Base-by-base conservation (phyloP, 257 asterid species). In the Gentiana straminea region DNA sequence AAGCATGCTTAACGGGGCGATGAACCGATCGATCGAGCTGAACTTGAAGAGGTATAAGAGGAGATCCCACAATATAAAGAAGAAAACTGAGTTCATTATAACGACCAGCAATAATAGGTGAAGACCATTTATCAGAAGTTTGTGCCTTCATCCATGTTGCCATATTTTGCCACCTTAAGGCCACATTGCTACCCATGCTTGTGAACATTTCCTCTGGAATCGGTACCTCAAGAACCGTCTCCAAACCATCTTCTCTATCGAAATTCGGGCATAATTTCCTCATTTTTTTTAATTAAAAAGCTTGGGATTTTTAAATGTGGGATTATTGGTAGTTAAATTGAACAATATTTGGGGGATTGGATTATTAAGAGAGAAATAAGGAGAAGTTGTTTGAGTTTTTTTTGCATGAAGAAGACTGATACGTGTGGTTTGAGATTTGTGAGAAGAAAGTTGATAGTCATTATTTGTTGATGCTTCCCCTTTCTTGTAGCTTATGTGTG, bases 121-220 rank as follows among this genome's bases (percentile, higher is more conserved):
- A 90, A 3, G 91, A 75, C 95, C 90, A 84, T 60, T 86, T 86
- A 50, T 90, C 96, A 3, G 79, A 49, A 0, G 96, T 81, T 49
- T 90, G 97, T 3, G 96, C 96, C 64, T 80, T 84, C 96, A 86
- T 86, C 97, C 96, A 89, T 9, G 94, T 79, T 3, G 96, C 73
- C 97, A 90, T 84, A 35, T 81, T 83, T 75, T 86, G 96, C 94
- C 96, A 90, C n/a, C 97, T 68, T 57, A 82, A 58, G 1, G 94
- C 91, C 36, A 75, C 77, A 57, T 72, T 84, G 43, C 60, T 83
- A 0, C 97, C 96, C 68, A 86, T 67, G 9, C 78, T 77, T 8
- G 76, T 39, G 63, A 90, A 90, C 93, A 90, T 84, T 72, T 90
- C 96, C 75, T 90, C 97, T 24, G 96, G 96, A 13, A 90, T 74